phyloP scores from a whole-genome alignment of 495 filamentous ascomycete species.

The Xylaria acuta region DNA sequence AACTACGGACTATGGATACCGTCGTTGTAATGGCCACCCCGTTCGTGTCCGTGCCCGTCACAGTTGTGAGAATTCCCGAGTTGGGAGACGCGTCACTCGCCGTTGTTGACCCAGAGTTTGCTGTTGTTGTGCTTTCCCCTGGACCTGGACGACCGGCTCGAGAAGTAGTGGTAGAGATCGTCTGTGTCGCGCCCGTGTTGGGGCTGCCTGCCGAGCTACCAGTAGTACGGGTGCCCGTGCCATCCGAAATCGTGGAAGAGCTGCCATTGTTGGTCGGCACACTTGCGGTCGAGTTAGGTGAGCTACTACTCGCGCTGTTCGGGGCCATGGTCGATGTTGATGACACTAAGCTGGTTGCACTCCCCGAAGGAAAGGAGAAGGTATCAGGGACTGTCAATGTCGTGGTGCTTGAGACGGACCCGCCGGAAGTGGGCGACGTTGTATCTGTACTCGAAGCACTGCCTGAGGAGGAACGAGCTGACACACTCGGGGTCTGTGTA shows the following conservation, averaged over 20 bases:
- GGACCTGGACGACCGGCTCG: background rate
- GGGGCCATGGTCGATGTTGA: background rate
- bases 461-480: background rate
- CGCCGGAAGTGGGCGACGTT: background rate
- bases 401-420: background rate
- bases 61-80: background rate
- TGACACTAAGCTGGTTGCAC: background rate
- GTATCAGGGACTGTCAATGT: background rate
- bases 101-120: background rate
- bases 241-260: background rate
- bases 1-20: slow-evolving; percentile 5
- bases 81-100: background rate
- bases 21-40: background rate
- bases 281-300: background rate
- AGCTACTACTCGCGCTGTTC: background rate
- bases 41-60: background rate
- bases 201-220: background rate
- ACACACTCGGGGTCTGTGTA: background rate
- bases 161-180: background rate
- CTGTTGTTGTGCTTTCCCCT: background rate
- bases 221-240: background rate
- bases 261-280: background rate
- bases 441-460: background rate
- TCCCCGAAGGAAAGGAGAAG: background rate
- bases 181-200: background rate